These are phyloP conservation scores for Prototheca cutis DNA, from an alignment of 163 green algal genomes.

Conservation along the genomic window DNA sequence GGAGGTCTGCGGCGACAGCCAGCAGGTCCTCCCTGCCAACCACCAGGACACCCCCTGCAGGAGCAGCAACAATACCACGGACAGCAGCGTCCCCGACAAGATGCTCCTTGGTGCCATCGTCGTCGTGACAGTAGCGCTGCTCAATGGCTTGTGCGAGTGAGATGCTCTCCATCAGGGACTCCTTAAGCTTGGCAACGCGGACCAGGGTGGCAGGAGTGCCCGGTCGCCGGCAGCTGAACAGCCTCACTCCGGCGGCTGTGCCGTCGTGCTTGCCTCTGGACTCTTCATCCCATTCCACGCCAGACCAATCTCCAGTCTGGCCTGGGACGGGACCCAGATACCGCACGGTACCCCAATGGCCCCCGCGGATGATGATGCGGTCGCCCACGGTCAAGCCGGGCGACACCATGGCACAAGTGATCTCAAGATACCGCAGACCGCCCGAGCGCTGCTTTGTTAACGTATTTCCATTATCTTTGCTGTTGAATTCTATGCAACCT, in stretches of 20 bases:
- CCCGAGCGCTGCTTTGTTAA: too few species aligned
- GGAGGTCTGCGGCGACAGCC: neutral
- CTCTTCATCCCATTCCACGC: constrained; percentile 89
- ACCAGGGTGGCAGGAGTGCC: constrained; percentile 55
- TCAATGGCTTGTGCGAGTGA: too few species aligned
- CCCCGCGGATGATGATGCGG: neutral
- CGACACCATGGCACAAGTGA: neutral
- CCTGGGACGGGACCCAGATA: constrained; percentile 68
- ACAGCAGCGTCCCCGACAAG: too few species aligned
- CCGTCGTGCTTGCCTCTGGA: constrained; percentile 82
- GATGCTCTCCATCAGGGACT: constrained; percentile 16
- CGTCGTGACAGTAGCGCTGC: too few species aligned
- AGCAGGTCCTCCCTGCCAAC: neutral
- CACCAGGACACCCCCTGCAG: constrained; percentile 21
- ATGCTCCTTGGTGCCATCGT: too few species aligned
- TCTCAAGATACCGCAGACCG: too few species aligned
- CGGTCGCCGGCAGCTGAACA: constrained; percentile 58
- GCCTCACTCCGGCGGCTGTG: constrained; percentile 43
- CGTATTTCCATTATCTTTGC: too few species aligned
- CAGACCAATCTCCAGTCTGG: constrained; percentile 69
- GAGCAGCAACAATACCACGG: constrained; percentile 19
- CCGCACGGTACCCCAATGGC: constrained; percentile 48
- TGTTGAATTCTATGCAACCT: too few species aligned
- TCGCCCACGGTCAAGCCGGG: neutral
- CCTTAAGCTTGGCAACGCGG: constrained; percentile 23